Evolutionary conservation across 345 rosid genomes (phyloP).

Genomic region (Eucalyptus polyanthemos): DNA sequence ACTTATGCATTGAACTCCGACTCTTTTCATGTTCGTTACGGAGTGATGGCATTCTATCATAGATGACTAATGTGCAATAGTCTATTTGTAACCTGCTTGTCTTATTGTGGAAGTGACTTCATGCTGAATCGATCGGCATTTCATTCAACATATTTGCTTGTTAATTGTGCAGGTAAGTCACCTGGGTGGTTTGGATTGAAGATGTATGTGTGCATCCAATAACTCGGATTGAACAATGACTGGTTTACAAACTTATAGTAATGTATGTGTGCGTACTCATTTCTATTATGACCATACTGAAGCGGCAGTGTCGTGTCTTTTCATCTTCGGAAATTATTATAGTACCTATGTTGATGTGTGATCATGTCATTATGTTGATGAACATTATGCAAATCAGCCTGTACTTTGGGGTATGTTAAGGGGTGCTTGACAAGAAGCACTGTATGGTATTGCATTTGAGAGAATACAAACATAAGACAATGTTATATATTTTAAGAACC

Average conservation of each 20-base stretch:
- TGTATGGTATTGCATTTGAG: neutral
- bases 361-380: neutral
- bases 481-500: neutral
- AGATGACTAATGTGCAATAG: neutral
- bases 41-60: neutral
- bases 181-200: neutral
- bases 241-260: neutral
- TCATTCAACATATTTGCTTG: neutral
- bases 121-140: neutral
- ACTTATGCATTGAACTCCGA: neutral
- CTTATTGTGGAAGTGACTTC: neutral
- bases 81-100: neutral
- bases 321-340: neutral
- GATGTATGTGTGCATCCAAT: neutral
- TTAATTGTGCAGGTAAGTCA: neutral
- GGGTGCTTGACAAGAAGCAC: neutral
- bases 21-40: neutral
- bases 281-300: neutral
- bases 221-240: neutral
- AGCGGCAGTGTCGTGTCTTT: neutral
- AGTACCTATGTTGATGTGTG: neutral
- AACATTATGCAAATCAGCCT: neutral
- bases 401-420: neutral
- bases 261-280: neutral
- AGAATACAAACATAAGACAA: neutral